Base-by-base conservation (phyloP, 1,139 yeast genomes). In the Taiozyma sp. region DNA sequence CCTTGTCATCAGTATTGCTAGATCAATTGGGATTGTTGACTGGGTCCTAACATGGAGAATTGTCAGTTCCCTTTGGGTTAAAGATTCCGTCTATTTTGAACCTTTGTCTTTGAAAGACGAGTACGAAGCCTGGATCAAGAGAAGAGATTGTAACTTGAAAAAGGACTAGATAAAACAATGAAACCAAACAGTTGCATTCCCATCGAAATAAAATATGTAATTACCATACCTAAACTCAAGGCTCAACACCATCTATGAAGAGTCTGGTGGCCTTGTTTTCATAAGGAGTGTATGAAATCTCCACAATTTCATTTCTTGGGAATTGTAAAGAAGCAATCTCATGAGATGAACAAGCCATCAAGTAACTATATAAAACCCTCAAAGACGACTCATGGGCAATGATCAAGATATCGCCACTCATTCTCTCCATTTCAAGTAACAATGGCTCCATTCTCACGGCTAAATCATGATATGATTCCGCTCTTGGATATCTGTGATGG, bases 371-470 rank as follows among this genome's bases (percentile, higher is more conserved):
- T 50, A 93, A 76, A 4, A 93, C 97, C 53, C 90, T 77, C 56
- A 95, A 75, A 1, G 93, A 87, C 1, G 96, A 83, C 62, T 91
- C 97, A 65, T 95, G 98, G 0, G 97, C 98, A 59, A 93, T 87
- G 53, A 93, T 85, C 56, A 93, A 73, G 30, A 95, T 79, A 66
- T 90, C 97, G 28, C 95, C 90, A 51, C 88, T 79, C 79, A 86
- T 84, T 59, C 97, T 79, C 67, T 91, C 99, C 83, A 93, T 85
- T 68, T 91, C 98, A 66, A 93, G 74, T 55, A 93, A 82, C 54
- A 93, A 74, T 0, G 99, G 97, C 68, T 95, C 99, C 69, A 95
- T 81, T 59, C 96, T 83, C 44, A 93, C 86, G 0, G 99, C 98
- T 52, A 95, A 76, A 67, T 93, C 99, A 68, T 93, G 99, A 65